Percentiles rank a stretch among this genome's conserved stretches.
Evolutionary conservation across 441 rosid genomes (phyloP).

Genomic region (Bocquillonia castaneifolia): DNA sequence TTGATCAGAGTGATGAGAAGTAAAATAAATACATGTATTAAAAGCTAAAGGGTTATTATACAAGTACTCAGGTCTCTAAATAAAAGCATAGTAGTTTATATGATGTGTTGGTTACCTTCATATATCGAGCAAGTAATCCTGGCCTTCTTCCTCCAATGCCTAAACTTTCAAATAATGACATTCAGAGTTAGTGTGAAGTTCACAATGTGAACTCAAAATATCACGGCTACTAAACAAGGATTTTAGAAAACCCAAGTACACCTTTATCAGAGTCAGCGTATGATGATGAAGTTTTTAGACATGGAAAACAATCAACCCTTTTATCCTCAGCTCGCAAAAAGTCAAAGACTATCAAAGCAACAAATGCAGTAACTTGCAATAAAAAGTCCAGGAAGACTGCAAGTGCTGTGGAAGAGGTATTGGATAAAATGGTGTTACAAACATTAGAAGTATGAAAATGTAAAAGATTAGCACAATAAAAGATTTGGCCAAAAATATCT

Average conservation of each 20-base stretch:
- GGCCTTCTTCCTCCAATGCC: slow-evolving; percentile 59
- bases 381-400: slow-evolving; percentile 95
- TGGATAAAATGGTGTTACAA: slow-evolving; percentile 10
- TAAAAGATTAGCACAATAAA: background rate
- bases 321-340: slow-evolving; percentile 66
- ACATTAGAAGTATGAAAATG: background rate
- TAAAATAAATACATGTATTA: slow-evolving; percentile 2
- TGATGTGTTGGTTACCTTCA: slow-evolving; percentile 57
- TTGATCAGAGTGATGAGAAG: slow-evolving; percentile 7
- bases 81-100: background rate
- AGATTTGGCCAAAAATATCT: slow-evolving; percentile 19
- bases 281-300: slow-evolving; percentile 53
- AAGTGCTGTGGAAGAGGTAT: slow-evolving; percentile 59
- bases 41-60: background rate
- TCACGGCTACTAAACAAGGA: background rate
- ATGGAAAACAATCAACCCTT: slow-evolving; percentile 94
- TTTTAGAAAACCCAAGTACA: slow-evolving; percentile 20
- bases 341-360: slow-evolving; percentile 90
- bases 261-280: slow-evolving; percentile 61
- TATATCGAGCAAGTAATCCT: slow-evolving; percentile 81
- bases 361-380: slow-evolving; percentile 97
- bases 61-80: background rate
- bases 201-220: slow-evolving; percentile 16
- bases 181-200: slow-evolving; percentile 26
- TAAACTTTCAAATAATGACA: slow-evolving; percentile 36